These are phyloP conservation scores for Monosporascus sp. DNA, from an alignment of 2,329 filamentous ascomycete species.

Conservation along the genomic window DNA sequence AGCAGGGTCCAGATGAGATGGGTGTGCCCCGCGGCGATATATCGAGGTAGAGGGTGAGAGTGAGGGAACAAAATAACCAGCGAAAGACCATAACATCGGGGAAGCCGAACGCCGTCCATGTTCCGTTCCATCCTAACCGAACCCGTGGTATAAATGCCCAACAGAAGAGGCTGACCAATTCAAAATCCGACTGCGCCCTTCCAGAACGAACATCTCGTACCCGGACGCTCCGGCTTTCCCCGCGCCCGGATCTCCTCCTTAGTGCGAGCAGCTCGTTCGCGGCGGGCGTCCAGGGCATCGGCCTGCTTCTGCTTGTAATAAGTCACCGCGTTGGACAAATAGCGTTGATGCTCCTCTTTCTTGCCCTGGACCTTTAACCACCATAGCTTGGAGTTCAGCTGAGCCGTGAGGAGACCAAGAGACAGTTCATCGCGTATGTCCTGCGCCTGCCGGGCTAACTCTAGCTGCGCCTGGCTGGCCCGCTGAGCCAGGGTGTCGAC, in stretches of 20 bases:
- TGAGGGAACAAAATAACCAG: conserved; percentile 9
- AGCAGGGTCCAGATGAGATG: not conserved
- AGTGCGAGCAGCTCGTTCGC: conserved; percentile 21
- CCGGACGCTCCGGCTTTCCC: conserved; percentile 19
- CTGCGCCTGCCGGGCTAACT: conserved; percentile 27
- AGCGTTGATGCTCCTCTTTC: conserved; percentile 39
- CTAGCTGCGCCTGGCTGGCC: conserved; percentile 25
- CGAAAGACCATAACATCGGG: conserved; percentile 17
- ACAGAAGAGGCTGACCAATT: conserved; percentile 7
- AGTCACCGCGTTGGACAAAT: conserved; percentile 41
- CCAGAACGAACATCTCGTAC: conserved; percentile 20
- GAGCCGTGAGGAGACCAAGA: conserved; percentile 45
- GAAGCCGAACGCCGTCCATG: conserved; percentile 23
- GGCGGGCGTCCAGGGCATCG: conserved; percentile 25
- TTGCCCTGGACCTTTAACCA: conserved; percentile 52
- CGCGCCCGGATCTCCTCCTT: conserved; percentile 23
- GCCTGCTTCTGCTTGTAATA: conserved; percentile 34
- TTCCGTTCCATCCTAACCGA: conserved; percentile 18
- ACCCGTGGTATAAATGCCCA: conserved; percentile 20
- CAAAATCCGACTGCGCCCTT: conserved; percentile 11
- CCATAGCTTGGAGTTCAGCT: conserved; percentile 50
- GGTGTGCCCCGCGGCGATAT: not conserved
- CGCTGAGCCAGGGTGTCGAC: conserved; percentile 18
- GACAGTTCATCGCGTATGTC: conserved; percentile 36
- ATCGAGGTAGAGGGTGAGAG: not conserved